phyloP scores from a whole-genome alignment of 345 rosid species.

The Microcos paniculata region DNA sequence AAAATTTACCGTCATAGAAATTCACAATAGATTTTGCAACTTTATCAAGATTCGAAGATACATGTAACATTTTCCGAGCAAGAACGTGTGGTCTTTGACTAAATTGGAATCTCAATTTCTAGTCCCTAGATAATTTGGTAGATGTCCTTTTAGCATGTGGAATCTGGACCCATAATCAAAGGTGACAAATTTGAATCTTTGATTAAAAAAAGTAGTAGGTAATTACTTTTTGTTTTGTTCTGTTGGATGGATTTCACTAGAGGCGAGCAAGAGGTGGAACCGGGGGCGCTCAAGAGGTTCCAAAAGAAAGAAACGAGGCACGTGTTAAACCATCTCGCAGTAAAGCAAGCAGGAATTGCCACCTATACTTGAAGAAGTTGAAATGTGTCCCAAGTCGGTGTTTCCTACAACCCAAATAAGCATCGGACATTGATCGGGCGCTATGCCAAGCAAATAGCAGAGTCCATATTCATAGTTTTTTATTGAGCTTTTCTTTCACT shows the following conservation, averaged over 20 bases:
- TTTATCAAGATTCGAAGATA: background rate
- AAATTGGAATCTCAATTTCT: no score
- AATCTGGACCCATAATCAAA: background rate
- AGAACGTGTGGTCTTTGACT: no score
- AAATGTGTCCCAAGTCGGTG: constrained; percentile 9
- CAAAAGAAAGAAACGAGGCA: background rate
- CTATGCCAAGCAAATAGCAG: background rate
- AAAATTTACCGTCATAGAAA: no score
- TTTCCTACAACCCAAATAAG: background rate
- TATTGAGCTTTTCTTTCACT: background rate
- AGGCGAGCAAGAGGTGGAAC: background rate
- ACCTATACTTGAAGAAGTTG: background rate
- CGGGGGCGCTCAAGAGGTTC: background rate
- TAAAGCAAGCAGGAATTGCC: constrained; percentile 17
- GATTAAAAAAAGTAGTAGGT: no score
- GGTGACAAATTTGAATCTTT: background rate
- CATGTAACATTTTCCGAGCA: no score
- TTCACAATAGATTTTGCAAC: background rate
- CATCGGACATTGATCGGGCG: background rate
- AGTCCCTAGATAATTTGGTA: no score
- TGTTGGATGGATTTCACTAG: background rate
- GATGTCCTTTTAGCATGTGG: no score
- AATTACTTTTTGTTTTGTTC: background rate
- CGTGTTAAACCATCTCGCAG: background rate
- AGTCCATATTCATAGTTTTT: background rate